Percentiles rank a stretch among this genome's conserved stretches.
phyloP scores from a whole-genome alignment of 2,329 filamentous ascomycete genomes.

The Emericellopsis atlantica region DNA sequence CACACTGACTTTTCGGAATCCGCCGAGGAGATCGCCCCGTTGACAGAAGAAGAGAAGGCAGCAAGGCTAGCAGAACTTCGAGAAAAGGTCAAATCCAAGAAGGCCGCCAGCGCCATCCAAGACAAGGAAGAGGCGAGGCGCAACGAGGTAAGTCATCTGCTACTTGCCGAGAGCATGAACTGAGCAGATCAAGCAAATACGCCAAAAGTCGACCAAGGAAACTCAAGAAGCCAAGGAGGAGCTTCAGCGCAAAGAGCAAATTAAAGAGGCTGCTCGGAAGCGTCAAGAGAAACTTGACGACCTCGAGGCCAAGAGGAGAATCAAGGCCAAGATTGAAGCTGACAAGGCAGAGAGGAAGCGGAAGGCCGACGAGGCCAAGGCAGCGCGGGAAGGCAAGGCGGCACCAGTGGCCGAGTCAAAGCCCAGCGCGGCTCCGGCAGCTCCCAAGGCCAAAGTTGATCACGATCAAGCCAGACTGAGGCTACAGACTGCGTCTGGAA shows the following conservation, averaged over 20 bases:
- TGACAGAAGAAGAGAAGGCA: constrained; percentile 87
- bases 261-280: constrained; percentile 83
- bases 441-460: constrained; percentile 51
- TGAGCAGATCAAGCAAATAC: constrained; percentile 30
- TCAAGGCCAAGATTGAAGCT: constrained; percentile 87
- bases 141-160: constrained; percentile 55
- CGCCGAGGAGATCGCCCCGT: constrained; percentile 77
- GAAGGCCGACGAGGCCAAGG: constrained; percentile 78
- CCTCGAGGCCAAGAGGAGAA: constrained; percentile 71
- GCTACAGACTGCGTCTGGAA: constrained; percentile 62
- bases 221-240: constrained; percentile 84
- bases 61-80: constrained; percentile 65
- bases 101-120: constrained; percentile 49
- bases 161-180: background rate
- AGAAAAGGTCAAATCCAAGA: constrained; percentile 60
- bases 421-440: constrained; percentile 32
- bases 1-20: constrained; percentile 90
- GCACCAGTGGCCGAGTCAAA: constrained; percentile 25
- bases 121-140: constrained; percentile 75
- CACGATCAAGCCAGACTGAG: constrained; percentile 74
- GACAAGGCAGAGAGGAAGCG: constrained; percentile 82
- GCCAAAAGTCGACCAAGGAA: constrained; percentile 82
- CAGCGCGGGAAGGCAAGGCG: constrained; percentile 64
- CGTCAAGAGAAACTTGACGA: constrained; percentile 80
- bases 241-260: constrained; percentile 72